Conservation (phyloP, 805 yeast species). For the Kluyveromyces wickerhamii region DNA sequence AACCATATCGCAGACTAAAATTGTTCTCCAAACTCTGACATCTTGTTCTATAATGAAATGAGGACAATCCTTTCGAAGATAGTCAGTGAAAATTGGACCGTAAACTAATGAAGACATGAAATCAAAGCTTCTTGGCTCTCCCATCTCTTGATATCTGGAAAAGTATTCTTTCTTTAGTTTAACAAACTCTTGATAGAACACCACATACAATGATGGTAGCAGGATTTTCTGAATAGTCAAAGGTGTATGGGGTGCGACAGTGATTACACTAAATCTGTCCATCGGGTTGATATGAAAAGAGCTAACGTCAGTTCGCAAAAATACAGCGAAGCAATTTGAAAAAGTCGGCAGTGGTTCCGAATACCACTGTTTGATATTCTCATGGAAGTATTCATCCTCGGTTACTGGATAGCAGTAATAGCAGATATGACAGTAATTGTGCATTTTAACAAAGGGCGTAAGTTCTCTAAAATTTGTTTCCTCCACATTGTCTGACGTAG, state of each 20-base stretch:
- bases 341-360: conserved; percentile 5
- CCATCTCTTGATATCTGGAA: neutral
- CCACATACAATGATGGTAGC: conserved; percentile 15
- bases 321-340: conserved; percentile 15
- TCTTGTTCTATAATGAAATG: neutral
- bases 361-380: conserved; percentile 4
- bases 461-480: conserved; percentile 4
- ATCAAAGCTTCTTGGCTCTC: conserved; percentile 3
- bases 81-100: conserved; percentile 2
- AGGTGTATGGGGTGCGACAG: conserved; percentile 79
- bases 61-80: neutral
- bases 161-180: conserved; percentile 2
- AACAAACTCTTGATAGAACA: conserved; percentile 11
- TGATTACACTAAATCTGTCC: conserved; percentile 42
- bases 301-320: conserved; percentile 6
- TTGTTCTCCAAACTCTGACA: conserved; percentile 2
- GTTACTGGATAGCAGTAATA: conserved; percentile 4
- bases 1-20: conserved; percentile 4
- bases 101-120: conserved; percentile 2
- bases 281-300: conserved; percentile 22
- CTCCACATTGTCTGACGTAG: conserved; percentile 1
- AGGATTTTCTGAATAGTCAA: conserved; percentile 64
- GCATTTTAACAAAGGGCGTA: conserved; percentile 6
- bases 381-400: conserved; percentile 2
- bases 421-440: conserved; percentile 3